Evolutionary conservation across 2,329 filamentous ascomycete genomes (phyloP).

Genomic region (Coccinonectria pachysandricola): DNA sequence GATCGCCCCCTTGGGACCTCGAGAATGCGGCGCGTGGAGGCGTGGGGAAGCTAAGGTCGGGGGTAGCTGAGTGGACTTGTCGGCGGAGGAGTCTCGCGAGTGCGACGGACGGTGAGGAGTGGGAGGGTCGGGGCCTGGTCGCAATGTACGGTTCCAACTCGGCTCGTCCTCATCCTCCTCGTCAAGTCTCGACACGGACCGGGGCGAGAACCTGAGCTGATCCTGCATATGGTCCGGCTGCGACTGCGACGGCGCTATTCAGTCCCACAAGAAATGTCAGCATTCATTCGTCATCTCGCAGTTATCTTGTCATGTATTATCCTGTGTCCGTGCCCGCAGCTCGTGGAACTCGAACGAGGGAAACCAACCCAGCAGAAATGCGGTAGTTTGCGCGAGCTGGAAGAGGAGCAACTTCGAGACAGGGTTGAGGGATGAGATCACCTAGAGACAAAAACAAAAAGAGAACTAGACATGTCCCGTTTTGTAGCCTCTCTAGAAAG

Average conservation of each 20-base stretch:
- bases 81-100: conserved; percentile 49
- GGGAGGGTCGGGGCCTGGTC: conserved; percentile 35
- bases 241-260: conserved; percentile 48
- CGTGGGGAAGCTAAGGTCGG: conserved; percentile 26
- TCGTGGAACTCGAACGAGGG: no score
- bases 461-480: no score
- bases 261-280: conserved; percentile 14
- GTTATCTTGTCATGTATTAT: conserved; percentile 6
- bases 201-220: conserved; percentile 40
- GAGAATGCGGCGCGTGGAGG: conserved; percentile 30
- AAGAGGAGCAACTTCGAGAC: no score
- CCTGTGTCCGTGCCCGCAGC: no score
- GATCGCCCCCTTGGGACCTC: conserved; percentile 30
- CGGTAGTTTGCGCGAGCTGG: no score
- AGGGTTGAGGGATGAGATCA: no score
- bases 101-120: conserved; percentile 33
- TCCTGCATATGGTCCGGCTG: conserved; percentile 45
- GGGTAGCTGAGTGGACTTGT: conserved; percentile 34
- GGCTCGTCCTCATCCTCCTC: conserved; percentile 42
- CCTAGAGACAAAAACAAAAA: no score
- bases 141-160: conserved; percentile 42
- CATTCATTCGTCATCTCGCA: conserved; percentile 6
- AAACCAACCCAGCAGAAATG: no score
- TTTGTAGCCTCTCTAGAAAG: no score
- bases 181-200: conserved; percentile 40